Base-by-base conservation (phyloP, 1,284 basidiomycete genomes). In the Apiotrichum brassicae region DNA sequence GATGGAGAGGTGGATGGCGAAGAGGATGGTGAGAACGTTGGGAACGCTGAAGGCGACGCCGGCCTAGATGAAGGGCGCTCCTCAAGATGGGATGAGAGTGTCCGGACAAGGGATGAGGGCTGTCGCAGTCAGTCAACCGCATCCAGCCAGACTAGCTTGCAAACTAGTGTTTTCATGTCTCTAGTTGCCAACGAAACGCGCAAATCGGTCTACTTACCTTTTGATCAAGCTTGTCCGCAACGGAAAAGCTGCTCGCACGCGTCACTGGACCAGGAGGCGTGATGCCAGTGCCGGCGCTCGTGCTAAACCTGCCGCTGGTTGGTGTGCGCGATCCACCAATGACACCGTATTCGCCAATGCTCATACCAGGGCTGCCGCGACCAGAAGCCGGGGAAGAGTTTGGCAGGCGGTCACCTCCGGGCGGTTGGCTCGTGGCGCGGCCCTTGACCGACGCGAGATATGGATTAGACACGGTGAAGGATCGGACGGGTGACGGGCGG, bases 221-320 rank as follows among this genome's bases (percentile, higher is more conserved):
- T 32, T 50, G 45, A n/a, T 43, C 46, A n/a, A 46, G 18, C 28
- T 40, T 49, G 45, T 49, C 54, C 11, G 33, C 46, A 4, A 59
- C 68, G 4, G 67, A 66, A 49, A 72, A 72, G 51, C 67, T 70
- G 44, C 57, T 72, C 4, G 68, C 68, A 34, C 70, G 56, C 8
- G 63, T 68, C 6, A 37, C 35, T 3, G 35, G 18, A 6, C 25
- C 38, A n/a, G 58, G 49, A 28, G 40, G 38, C n/a, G 39, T n/a
- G 25, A 35, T 28, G 25, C 43, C 36, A 13, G 24, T 28, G 39
- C 38, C 37, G 16, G 33, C 33, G 33, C 33, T 34, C 13, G 33
- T 14, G 34, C 49, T 46, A 33, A 51, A 22, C 28, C 49, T 34
- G n/a, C 49, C 44, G 40, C 33, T 46, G 25, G 34, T 62, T 4